Evolutionary conservation across 169 alveolate genomes (phyloP).

Genomic region (Cryptosporidium ubiquitum): DNA sequence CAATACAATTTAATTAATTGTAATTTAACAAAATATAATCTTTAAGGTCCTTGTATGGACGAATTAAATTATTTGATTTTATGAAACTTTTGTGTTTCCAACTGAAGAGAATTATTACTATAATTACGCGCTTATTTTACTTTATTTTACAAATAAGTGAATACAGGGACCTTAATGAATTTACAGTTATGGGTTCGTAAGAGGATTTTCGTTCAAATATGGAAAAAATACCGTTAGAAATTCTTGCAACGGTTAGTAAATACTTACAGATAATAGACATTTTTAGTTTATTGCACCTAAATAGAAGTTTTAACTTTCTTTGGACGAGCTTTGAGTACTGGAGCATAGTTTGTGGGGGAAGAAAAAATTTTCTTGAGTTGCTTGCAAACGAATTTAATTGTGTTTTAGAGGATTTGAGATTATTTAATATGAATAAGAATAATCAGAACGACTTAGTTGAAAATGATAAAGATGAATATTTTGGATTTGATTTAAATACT

Average conservation of each 20-base stretch:
- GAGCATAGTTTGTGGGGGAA: constrained; percentile 9
- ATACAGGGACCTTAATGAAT: neutral
- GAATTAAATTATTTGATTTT: too few relatives aligned
- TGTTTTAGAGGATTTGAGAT: constrained; percentile 2
- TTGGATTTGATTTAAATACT: neutral
- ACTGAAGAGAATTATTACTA: neutral
- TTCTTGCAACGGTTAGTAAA: constrained; percentile 34
- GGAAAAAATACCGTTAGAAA: constrained; percentile 24
- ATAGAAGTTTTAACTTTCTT: neutral
- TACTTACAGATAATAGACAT: constrained; percentile 23
- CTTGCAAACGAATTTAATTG: neutral
- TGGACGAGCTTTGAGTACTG: constrained; percentile 27
- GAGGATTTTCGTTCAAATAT: neutral
- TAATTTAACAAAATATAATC: too few relatives aligned
- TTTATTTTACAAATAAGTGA: neutral
- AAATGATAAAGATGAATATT: neutral
- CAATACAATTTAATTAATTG: too few relatives aligned
- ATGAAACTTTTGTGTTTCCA: neutral
- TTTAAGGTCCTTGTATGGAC: too few relatives aligned
- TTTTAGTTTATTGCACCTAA: constrained; percentile 15
- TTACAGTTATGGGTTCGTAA: neutral
- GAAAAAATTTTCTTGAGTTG: neutral
- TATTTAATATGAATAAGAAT: neutral
- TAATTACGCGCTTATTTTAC: neutral
- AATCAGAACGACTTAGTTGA: neutral